Base-by-base conservation (phyloP, 768 basidiomycete genomes). In the Lactarius pseudohatsudake region DNA sequence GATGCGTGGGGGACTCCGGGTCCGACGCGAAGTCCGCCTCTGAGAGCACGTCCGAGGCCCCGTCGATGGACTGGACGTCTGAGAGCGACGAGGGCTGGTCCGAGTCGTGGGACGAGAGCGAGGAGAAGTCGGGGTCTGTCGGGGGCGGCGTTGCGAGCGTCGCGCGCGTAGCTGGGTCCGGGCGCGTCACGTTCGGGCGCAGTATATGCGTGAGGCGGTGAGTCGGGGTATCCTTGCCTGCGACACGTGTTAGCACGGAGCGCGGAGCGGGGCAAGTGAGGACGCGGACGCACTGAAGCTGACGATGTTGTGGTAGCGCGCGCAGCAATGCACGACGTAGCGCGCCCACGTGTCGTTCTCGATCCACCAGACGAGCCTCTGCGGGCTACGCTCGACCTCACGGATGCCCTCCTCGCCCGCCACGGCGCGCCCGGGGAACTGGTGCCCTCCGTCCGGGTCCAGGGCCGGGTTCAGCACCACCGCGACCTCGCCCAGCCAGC, bases 241-340 rank as follows among this genome's bases (percentile, higher is more conserved):
- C 34, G 18, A 18, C 5, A 3, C 26, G 6, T 8, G 3, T 32
- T 22, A 4, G 38, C 41, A 43, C 62, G 61, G 40, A 43, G 53
- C 15, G 32, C 40, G 32, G 40, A 43, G 53, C 15, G 32, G 40
- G 32, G 9, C 9, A 59, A 28, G 57, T 58, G 50, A 58, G 26
- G 59, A 45, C 56, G n/a, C 18, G 50, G 34, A 80, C 89, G 71
- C 75, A 91, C 91, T 93, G 80, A 87, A 94, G 77, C 89, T 90
- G 72, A 93, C 87, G 66, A 94, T 75, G 65, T 86, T 86, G 74
- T 92, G 85, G 76, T 88, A 93, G 43, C 91, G 81, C 50, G 91
- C 90, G 65, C 89, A 87, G 70, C 91, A 93, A 69, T 94, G 92
- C 7, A 93, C 86, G 56, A 93, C 84, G 71, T 91, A 93, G 38